These are phyloP conservation scores for Penicillium canescens DNA, from an alignment of 495 filamentous ascomycete genomes.

Conservation along the genomic window DNA sequence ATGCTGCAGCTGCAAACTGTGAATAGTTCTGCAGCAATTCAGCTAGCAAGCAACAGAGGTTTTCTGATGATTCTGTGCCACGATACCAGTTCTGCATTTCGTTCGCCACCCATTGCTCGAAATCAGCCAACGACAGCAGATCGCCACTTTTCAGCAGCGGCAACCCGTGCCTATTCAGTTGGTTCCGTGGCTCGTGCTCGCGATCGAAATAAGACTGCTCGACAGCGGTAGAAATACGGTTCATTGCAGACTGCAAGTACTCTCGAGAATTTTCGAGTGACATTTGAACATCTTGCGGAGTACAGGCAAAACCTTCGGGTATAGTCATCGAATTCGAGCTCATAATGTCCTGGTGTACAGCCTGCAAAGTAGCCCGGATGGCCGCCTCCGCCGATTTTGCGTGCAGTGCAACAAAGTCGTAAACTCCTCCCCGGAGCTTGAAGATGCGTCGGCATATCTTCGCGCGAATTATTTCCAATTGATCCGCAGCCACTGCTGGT, in stretches of 20 bases:
- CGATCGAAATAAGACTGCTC: slow-evolving; percentile 6
- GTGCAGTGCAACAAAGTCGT: slow-evolving; percentile 6
- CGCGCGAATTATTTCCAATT: slow-evolving; percentile 39
- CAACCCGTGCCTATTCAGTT: slow-evolving; percentile 1
- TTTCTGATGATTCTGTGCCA: slow-evolving; percentile 12
- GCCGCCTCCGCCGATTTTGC: not conserved
- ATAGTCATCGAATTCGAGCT: not conserved
- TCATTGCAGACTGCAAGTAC: slow-evolving; percentile 7
- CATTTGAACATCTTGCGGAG: slow-evolving; percentile 12
- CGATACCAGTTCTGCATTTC: slow-evolving; percentile 30
- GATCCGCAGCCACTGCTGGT: too few species aligned
- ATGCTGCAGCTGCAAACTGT: slow-evolving; percentile 26
- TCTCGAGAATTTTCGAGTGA: slow-evolving; percentile 9
- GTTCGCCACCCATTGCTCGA: slow-evolving; percentile 43
- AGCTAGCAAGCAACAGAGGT: slow-evolving; percentile 21
- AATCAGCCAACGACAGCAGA: slow-evolving; percentile 14
- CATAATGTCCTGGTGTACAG: not conserved
- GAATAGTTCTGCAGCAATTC: slow-evolving; percentile 32
- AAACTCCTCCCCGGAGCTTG: slow-evolving; percentile 35
- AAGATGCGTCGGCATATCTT: slow-evolving; percentile 47
- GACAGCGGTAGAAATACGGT: not conserved
- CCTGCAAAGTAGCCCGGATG: not conserved
- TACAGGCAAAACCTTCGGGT: not conserved
- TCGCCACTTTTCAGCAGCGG: slow-evolving; percentile 12
- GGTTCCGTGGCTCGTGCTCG: slow-evolving; percentile 3